Evolutionary conservation across 495 filamentous ascomycete species (phyloP).

Genomic region (Talaromyces ruber): DNA sequence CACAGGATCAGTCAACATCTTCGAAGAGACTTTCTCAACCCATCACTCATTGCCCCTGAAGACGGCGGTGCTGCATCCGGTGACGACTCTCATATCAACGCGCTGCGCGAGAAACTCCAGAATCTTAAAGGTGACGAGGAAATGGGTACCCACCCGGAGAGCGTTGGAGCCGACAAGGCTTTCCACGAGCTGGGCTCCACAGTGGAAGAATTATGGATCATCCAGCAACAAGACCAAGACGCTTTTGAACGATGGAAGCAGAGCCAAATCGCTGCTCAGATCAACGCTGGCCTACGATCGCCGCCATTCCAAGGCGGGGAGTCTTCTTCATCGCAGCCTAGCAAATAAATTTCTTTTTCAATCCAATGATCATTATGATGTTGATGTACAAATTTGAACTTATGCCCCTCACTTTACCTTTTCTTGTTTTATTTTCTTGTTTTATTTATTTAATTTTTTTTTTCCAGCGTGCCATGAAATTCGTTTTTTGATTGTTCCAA

Average conservation of each 20-base stretch:
- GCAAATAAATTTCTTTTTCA: not conserved
- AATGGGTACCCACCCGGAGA: constrained; percentile 43
- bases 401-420: not conserved
- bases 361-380: too few species aligned
- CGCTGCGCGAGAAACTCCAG: constrained; percentile 55
- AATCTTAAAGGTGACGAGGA: constrained; percentile 51
- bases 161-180: constrained; percentile 46
- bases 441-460: too few species aligned
- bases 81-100: constrained; percentile 47
- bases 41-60: constrained; percentile 27
- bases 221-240: constrained; percentile 49
- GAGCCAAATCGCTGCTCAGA: constrained; percentile 56
- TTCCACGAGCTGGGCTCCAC: constrained; percentile 52
- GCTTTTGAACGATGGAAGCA: constrained; percentile 58
- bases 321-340: not conserved
- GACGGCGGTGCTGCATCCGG: constrained; percentile 28
- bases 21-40: constrained; percentile 56
- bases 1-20: constrained; percentile 78
- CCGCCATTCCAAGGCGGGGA: constrained; percentile 7
- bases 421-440: not conserved
- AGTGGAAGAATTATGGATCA: constrained; percentile 40
- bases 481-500: not conserved
- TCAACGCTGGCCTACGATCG: constrained; percentile 37
- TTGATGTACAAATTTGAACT: not conserved
- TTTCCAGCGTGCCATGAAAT: not conserved